Percentiles rank a stretch among this genome's conserved stretches.
Conservation (phyloP, 1,284 basidiomycete genomes). For the Cutaneotrichosporon spelunceum region DNA sequence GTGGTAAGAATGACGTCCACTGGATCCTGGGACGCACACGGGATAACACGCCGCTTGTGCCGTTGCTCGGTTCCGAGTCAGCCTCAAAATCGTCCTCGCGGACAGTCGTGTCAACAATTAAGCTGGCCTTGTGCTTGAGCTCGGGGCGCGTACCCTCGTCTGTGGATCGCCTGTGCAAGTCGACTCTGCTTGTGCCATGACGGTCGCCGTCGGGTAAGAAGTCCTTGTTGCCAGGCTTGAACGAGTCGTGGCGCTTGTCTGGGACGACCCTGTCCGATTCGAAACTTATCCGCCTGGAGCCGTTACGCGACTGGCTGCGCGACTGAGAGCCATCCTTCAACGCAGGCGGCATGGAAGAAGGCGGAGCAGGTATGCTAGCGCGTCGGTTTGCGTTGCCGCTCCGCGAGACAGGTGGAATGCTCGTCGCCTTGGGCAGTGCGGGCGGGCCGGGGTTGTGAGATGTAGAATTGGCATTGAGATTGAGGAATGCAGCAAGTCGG, state of each 20-base stretch:
- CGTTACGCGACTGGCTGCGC: not conserved
- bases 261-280: not conserved
- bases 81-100: not conserved
- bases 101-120: conserved; percentile 1
- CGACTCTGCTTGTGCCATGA: not conserved
- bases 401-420: not conserved
- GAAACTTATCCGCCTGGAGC: not conserved
- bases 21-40: conserved; percentile 3
- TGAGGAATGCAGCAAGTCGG: not conserved
- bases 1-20: conserved; percentile 4
- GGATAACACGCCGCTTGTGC: not conserved
- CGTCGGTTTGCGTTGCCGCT: not conserved
- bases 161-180: too few species aligned
- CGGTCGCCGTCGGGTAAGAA: conserved; percentile 2
- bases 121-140: conserved; percentile 2
- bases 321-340: conserved; percentile 1
- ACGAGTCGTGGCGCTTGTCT: conserved; percentile 1
- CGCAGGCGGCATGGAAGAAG: not conserved
- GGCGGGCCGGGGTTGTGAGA: not conserved
- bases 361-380: not conserved
- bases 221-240: not conserved
- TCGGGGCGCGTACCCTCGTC: not conserved
- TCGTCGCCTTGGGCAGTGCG: not conserved
- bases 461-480: not conserved
- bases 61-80: not conserved